These are phyloP conservation scores for Blastobotrys aristatus DNA, from an alignment of 1,139 yeast species.

Conservation along the genomic window DNA sequence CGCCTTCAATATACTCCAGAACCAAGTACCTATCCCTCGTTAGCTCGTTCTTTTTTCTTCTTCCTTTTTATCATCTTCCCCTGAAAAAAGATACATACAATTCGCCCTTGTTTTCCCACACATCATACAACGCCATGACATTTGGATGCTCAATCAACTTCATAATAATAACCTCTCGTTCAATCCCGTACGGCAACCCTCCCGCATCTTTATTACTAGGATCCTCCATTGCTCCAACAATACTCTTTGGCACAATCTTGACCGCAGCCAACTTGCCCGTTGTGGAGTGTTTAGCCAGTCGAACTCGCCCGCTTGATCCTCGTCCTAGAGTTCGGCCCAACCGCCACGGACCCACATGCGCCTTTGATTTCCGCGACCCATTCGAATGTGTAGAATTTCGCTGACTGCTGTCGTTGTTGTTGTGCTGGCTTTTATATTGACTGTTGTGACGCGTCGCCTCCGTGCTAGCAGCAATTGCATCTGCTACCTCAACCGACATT, in stretches of 20 bases:
- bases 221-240: slow-evolving; percentile 40
- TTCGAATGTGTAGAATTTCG: slow-evolving; percentile 48
- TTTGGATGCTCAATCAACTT: slow-evolving; percentile 89
- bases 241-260: slow-evolving; percentile 86
- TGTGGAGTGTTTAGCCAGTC: slow-evolving; percentile 78
- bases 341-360: slow-evolving; percentile 95
- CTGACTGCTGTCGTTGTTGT: neutral
- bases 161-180: slow-evolving; percentile 90
- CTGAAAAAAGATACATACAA: slow-evolving; percentile 35
- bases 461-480: neutral
- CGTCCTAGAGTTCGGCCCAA: slow-evolving; percentile 90
- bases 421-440: too few species aligned
- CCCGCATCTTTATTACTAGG: slow-evolving; percentile 33
- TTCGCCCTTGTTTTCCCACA: slow-evolving; percentile 96
- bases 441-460: neutral
- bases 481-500: neutral
- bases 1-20: slow-evolving; percentile 94
- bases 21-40: slow-evolving; percentile 52
- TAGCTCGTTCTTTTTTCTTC: neutral
- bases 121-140: slow-evolving; percentile 93
- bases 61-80: too few species aligned
- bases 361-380: slow-evolving; percentile 49
- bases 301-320: slow-evolving; percentile 92
- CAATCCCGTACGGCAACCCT: slow-evolving; percentile 85
- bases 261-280: slow-evolving; percentile 94